Evolutionary conservation across 768 basidiomycete species (phyloP).

Genomic region (Tricholoma sp.): DNA sequence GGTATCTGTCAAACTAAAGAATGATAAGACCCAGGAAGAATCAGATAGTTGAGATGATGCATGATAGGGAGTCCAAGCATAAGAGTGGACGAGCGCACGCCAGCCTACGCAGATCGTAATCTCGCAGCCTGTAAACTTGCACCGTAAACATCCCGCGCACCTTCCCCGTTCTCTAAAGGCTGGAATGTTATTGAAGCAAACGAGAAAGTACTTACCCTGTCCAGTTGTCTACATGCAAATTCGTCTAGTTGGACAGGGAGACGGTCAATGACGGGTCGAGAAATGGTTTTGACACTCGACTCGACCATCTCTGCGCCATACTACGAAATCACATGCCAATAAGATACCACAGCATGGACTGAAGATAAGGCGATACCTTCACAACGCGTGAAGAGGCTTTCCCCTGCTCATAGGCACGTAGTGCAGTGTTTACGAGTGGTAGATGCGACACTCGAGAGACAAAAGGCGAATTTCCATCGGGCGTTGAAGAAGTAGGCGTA

Average conservation of each 20-base stretch:
- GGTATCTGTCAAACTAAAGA: constrained; percentile 44
- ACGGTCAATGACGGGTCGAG: constrained; percentile 74
- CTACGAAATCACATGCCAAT: constrained; percentile 34
- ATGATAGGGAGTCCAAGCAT: background rate
- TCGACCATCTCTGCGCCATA: constrained; percentile 88
- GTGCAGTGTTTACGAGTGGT: constrained; percentile 68
- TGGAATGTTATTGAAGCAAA: background rate
- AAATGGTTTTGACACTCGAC: constrained; percentile 74
- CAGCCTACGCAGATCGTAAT: background rate
- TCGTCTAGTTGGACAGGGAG: constrained; percentile 80
- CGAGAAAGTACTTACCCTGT: constrained; percentile 51
- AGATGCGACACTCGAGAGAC: constrained; percentile 56
- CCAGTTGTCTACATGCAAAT: constrained; percentile 84
- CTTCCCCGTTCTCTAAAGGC: too few relatives aligned
- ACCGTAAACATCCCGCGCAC: too few relatives aligned
- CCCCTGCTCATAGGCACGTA: constrained; percentile 74
- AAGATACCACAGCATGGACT: constrained; percentile 1
- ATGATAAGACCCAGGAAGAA: background rate
- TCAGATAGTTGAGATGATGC: background rate
- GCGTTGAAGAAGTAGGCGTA: constrained; percentile 8
- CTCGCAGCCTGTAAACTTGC: too few relatives aligned
- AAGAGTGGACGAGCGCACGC: background rate
- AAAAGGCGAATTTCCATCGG: constrained; percentile 26
- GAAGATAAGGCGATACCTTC: constrained; percentile 46
- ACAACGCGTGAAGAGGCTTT: constrained; percentile 83